Percentiles rank a stretch among this genome's conserved stretches.
These are phyloP conservation scores for Penicillium canescens DNA, from an alignment of 495 filamentous ascomycete species.

Conservation along the genomic window DNA sequence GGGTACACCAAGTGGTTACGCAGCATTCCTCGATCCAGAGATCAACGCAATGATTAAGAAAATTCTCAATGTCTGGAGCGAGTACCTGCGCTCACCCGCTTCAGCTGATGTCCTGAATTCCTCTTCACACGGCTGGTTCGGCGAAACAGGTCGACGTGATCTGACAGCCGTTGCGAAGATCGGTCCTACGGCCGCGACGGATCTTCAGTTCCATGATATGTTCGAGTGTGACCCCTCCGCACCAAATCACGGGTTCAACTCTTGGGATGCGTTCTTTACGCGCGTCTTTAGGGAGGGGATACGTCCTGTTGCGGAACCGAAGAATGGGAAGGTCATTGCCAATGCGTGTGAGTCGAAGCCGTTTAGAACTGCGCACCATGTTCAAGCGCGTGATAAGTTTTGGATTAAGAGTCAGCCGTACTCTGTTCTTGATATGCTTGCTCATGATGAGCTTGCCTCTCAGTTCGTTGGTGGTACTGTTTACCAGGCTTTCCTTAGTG, in stretches of 20 bases:
- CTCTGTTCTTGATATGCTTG: slow-evolving; percentile 63
- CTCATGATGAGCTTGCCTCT: slow-evolving; percentile 45
- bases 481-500: slow-evolving; percentile 68
- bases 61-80: slow-evolving; percentile 67
- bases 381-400: slow-evolving; percentile 46
- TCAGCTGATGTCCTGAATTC: slow-evolving; percentile 58
- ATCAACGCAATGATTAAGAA: slow-evolving; percentile 71
- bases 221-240: slow-evolving; percentile 25
- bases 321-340: slow-evolving; percentile 48
- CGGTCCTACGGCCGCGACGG: slow-evolving; percentile 41
- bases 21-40: slow-evolving; percentile 63
- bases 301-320: slow-evolving; percentile 58
- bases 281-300: slow-evolving; percentile 53
- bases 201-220: slow-evolving; percentile 58
- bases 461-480: slow-evolving; percentile 62
- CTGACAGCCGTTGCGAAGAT: slow-evolving; percentile 45
- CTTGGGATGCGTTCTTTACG: slow-evolving; percentile 80
- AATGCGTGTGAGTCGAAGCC: slow-evolving; percentile 67
- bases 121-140: slow-evolving; percentile 61
- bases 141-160: slow-evolving; percentile 32
- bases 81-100: slow-evolving; percentile 54
- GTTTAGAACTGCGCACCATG: slow-evolving; percentile 22
- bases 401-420: slow-evolving; percentile 73
- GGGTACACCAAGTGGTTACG: slow-evolving; percentile 66
- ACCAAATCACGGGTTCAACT: slow-evolving; percentile 56